A percentile compares a stretch with the other conserved stretches of the same genome.
These are phyloP conservation scores for Lipomyces spencermartinsiae DNA, from an alignment of 805 yeast genomes.

Conservation along the genomic window DNA sequence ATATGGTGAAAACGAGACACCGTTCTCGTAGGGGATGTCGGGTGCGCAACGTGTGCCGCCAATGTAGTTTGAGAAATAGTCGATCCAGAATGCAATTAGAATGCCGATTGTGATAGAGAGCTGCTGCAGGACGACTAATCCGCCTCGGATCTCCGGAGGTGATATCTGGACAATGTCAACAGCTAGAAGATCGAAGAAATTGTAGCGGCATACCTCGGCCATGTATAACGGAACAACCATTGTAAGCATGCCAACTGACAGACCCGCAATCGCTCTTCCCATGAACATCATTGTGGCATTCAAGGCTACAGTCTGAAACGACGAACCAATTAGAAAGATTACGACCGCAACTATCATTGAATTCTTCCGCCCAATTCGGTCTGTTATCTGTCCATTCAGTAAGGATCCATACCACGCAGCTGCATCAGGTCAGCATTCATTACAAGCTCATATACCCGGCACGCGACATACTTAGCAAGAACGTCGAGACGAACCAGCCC, in stretches of 20 bases:
- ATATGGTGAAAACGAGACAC: neutral
- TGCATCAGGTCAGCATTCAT: neutral
- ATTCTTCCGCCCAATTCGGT: conserved; percentile 30
- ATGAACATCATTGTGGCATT: conserved; percentile 48
- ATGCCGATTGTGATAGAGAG: conserved; percentile 46
- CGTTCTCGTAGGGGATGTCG: neutral
- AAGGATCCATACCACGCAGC: conserved; percentile 39
- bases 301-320: conserved; percentile 44
- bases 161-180: conserved; percentile 40
- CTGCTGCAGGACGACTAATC: conserved; percentile 40
- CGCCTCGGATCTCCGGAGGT: conserved; percentile 42
- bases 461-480: conserved; percentile 25
- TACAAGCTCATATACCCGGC: neutral
- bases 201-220: conserved; percentile 53
- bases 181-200: conserved; percentile 52
- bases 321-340: conserved; percentile 34
- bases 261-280: conserved; percentile 60
- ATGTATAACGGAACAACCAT: conserved; percentile 54
- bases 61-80: conserved; percentile 43
- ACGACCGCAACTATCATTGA: conserved; percentile 33
- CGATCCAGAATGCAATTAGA: conserved; percentile 46
- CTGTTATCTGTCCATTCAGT: conserved; percentile 29
- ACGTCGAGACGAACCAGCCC: conserved; percentile 38
- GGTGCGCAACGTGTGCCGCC: conserved; percentile 46
- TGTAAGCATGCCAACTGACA: conserved; percentile 61